Conservation (phyloP, 2,329 filamentous ascomycete species). For the Fusarium vanettenii region DNA sequence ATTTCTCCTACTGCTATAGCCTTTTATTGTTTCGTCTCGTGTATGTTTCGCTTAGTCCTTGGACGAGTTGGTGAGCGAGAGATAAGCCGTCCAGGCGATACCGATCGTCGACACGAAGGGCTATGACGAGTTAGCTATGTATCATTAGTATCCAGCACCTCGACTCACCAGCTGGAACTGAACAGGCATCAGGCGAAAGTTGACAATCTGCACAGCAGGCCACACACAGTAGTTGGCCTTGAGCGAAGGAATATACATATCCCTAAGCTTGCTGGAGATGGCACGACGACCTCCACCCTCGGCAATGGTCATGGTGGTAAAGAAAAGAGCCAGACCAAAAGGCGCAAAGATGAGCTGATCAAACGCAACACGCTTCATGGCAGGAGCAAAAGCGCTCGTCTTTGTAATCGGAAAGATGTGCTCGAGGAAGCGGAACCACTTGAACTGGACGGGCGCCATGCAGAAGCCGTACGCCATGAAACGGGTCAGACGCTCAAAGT, state of each 20-base stretch:
- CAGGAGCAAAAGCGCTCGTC: constrained; percentile 77
- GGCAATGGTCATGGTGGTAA: constrained; percentile 94
- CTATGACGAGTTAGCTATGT: constrained; percentile 56
- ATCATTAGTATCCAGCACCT: neutral
- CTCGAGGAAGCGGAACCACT: constrained; percentile 92
- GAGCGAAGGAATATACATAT: constrained; percentile 92
- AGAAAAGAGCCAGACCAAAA: constrained; percentile 87
- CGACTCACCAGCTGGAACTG: constrained; percentile 92
- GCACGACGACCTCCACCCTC: constrained; percentile 90
- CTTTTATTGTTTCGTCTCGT: neutral
- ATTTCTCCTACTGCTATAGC: neutral
- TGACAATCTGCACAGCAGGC: constrained; percentile 95
- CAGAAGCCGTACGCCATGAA: constrained; percentile 98
- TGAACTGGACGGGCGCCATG: constrained; percentile 95
- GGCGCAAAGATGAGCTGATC: constrained; percentile 96
- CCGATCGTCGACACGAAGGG: constrained; percentile 95
- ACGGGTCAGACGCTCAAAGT: constrained; percentile 92
- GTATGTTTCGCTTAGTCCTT: constrained; percentile 65
- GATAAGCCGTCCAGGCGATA: constrained; percentile 97
- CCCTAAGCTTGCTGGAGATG: constrained; percentile 84
- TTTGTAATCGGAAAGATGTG: constrained; percentile 87
- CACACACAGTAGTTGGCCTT: constrained; percentile 97
- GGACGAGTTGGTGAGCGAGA: constrained; percentile 89
- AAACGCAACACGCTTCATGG: constrained; percentile 89
- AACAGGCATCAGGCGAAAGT: constrained; percentile 94